Percentiles rank a stretch among this genome's conserved stretches.
Conservation (phyloP, 306 rosid genomes). For the Prunus kanzakura region DNA sequence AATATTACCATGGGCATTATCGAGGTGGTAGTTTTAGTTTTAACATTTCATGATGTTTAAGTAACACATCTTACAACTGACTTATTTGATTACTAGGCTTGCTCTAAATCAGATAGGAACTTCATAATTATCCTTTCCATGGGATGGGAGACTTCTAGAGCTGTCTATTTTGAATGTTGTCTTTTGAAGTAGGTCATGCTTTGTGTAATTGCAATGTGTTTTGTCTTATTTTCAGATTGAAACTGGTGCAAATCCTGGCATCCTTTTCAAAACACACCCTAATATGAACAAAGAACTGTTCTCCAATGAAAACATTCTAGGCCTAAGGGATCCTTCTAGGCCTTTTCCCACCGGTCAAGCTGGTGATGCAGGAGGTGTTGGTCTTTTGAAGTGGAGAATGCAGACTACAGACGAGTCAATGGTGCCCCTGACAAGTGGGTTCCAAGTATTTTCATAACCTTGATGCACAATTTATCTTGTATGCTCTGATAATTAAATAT, state of each 20-base stretch:
- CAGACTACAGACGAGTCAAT: constrained; percentile 79
- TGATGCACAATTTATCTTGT: constrained; percentile 14
- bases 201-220: constrained; percentile 15
- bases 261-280: constrained; percentile 96
- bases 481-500: constrained; percentile 17
- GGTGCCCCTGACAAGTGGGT: constrained; percentile 79
- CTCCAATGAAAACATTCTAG: constrained; percentile 62
- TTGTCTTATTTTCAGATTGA: constrained; percentile 52
- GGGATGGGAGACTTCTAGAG: neutral
- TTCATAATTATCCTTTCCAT: neutral
- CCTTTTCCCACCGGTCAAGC: constrained; percentile 92
- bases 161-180: neutral
- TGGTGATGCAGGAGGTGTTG: constrained; percentile 80
- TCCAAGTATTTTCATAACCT: constrained; percentile 13
- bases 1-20: neutral
- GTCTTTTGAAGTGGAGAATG: constrained; percentile 90
- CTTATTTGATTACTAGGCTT: neutral
- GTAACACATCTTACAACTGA: neutral
- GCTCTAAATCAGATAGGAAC: neutral
- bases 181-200: neutral
- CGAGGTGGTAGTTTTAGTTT: neutral
- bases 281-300: constrained; percentile 94
- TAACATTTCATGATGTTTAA: neutral
- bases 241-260: constrained; percentile 76
- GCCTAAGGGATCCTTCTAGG: constrained; percentile 76